Percentiles rank a stretch among this genome's conserved stretches.
phyloP scores from a whole-genome alignment of 1,284 basidiomycete species.

The Ustilago bromivora region DNA sequence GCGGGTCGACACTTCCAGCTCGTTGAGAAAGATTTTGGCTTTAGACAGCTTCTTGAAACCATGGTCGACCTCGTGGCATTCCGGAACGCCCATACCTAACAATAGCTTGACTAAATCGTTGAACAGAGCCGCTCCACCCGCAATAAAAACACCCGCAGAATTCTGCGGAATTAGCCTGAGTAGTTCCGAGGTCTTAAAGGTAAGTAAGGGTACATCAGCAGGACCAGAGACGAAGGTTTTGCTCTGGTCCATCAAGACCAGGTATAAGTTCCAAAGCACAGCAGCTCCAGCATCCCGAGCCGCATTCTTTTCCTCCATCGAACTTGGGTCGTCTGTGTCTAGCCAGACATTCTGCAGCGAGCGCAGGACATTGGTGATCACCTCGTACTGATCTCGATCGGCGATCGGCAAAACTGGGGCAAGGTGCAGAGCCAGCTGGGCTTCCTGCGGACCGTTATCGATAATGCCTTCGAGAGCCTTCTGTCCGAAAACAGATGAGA shows the following conservation, averaged over 20 bases:
- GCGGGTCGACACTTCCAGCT: constrained; percentile 12
- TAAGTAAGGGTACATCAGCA: not conserved
- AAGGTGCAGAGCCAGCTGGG: constrained; percentile 14
- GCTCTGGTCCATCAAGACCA: constrained; percentile 15
- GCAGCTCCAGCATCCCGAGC: constrained; percentile 10
- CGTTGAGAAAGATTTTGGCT: constrained; percentile 13
- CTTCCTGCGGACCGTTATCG: constrained; percentile 5
- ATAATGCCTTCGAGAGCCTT: constrained; percentile 4
- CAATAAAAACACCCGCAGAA: not conserved
- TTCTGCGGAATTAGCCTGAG: not conserved
- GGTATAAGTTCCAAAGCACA: constrained; percentile 24
- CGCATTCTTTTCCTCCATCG: not conserved
- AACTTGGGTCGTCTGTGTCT: not conserved
- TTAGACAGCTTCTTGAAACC: not conserved
- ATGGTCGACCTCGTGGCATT: not conserved
- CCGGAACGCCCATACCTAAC: not conserved
- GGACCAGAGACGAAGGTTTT: not conserved
- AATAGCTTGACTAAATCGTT: constrained; percentile 4
- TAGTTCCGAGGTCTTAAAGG: not conserved
- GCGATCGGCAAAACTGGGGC: constrained; percentile 19
- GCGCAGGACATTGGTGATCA: constrained; percentile 10
- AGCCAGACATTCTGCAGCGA: constrained; percentile 31
- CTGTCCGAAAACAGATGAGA: not conserved
- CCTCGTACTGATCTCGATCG: not conserved
- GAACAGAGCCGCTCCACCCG: constrained; percentile 12